Base-by-base conservation (phyloP, 2,329 filamentous ascomycete species). In the Neofusicoccum kwambonambiense region DNA sequence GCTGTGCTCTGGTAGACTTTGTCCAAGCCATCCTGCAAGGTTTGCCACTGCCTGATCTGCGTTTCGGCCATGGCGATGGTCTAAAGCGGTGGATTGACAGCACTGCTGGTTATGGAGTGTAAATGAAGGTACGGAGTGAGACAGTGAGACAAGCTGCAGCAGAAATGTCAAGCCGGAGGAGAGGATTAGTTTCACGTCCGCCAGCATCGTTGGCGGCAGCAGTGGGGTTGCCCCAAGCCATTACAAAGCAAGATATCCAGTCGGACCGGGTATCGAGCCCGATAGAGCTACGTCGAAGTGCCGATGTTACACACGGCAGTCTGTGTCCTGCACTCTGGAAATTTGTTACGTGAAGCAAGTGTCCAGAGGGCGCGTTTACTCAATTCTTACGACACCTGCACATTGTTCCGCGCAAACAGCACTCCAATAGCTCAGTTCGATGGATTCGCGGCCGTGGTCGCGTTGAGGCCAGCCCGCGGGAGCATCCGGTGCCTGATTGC, bases 21-120 rank as follows among this genome's bases (percentile, higher is more conserved):
- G 69, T 80, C 78, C 15, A 81, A 71, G 4, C 79, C 79, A 71
- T 80, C 72, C 67, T 80, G 79, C 41, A 71, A 71, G 13, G 79
- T 80, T 50, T 76, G 71, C 79, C 79, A 81, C 68, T 77, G 76
- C 70, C 74, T 78, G 65, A 76, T 70, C 64, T 69, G 72, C n/a
- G 71, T 71, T 9, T 61, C 54, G 42, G 54, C 31, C 63, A 65
- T 65, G 22, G 12, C 58, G 47, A 42, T 44, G 47, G 6, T 19
- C 42, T 17, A 19, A 3, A 4, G n/a, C 15, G 27, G 3, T n/a
- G 19, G 15, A n/a, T 31, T 41, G 35, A 31, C 13, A 41, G 13
- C 3, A 9, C n/a, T 19, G 47, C 49, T 44, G 39, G 11, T 51
- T 45, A 49, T n/a, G 34, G 49, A 45, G 11, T 45, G 52, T 34